Evolutionary conservation across 306 rosid species (phyloP), one percentile per base, ranked within the genome.

Genomic region (Citrullus mucosospermus): DNA sequence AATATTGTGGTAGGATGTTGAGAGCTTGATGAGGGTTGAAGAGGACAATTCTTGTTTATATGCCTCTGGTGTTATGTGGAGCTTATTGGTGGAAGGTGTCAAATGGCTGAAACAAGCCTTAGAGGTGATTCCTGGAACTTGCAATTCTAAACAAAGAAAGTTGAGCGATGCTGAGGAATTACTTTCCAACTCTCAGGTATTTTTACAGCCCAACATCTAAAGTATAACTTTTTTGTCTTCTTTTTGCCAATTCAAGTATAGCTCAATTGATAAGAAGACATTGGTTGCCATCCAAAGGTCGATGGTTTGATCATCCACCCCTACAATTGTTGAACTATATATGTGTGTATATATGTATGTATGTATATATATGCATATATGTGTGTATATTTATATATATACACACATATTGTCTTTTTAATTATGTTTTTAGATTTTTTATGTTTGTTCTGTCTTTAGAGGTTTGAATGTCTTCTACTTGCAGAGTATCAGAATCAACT

Each of bases 41-140:
- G 88, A 89, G 82, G 84, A 84, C 22, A 86, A 80, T 34, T 68
- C 87, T 53, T 77, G 85, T 84, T 78, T 81, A 41, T 66, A 30
- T 85, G 79, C 75, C 80, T 86, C 92, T 60, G 81, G 95, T 76
- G 76, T 84, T 74, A 78, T 92, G 81, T 87, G 87, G 82, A 87
- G 84, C 78, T 80, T 81, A 36, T 78, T 94, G 87, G 83, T 85
- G 80, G 81, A 81, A 57, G 97, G 89, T 57, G 81, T 89, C 66
- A 84, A 85, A 83, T 94, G 98, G 97, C 93, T 94, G 82, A 82
- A 81, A 85, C 85, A 78, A 84, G 97, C 95, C 15, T 71, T 87
- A 74, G 86, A 89, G 85, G 90, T 83, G 77, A 82, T 89, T 75
- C 81, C 88, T 84, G 79, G 76, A 74, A 81, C 87, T 62, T 30